Percentiles rank a stretch among this genome's conserved stretches.
Evolutionary conservation across 139 green algal genomes (phyloP).

Genomic region (Closterium sp.): DNA sequence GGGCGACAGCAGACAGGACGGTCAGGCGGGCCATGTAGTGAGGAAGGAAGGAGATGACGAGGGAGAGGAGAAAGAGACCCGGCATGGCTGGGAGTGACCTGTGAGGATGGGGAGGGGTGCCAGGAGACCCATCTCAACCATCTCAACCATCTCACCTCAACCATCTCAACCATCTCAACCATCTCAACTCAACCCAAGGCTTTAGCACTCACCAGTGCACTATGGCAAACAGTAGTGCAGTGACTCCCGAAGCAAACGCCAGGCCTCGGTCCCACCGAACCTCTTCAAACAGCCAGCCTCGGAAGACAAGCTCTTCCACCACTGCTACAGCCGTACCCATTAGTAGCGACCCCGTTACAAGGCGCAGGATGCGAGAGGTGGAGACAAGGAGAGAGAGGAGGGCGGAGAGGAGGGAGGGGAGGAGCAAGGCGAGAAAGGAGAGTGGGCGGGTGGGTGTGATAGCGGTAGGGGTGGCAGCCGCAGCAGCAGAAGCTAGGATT

Average conservation of each 20-base stretch:
- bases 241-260: conserved; percentile 4
- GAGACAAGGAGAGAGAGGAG: background rate
- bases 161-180: too few relatives aligned
- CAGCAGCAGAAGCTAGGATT: background rate
- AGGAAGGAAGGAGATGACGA: background rate
- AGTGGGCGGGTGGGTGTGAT: background rate
- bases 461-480: background rate
- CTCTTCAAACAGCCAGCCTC: conserved; percentile 22
- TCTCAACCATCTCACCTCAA: too few relatives aligned
- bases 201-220: conserved; percentile 19
- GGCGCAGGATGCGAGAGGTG: background rate
- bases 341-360: background rate
- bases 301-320: conserved; percentile 29
- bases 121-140: too few relatives aligned
- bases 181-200: too few relatives aligned
- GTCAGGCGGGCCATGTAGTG: too few relatives aligned
- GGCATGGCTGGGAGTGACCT: background rate
- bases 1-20: too few relatives aligned
- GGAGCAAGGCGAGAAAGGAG: background rate
- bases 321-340: conserved; percentile 8
- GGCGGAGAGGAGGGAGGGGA: background rate
- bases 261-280: background rate
- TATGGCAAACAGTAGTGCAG: conserved; percentile 12
- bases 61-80: conserved; percentile 16
- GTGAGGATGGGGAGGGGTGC: background rate